A percentile compares a stretch with the other conserved stretches of the same genome.
Evolutionary conservation across 2,329 filamentous ascomycete species (phyloP).

Genomic region (Cytospora mali): DNA sequence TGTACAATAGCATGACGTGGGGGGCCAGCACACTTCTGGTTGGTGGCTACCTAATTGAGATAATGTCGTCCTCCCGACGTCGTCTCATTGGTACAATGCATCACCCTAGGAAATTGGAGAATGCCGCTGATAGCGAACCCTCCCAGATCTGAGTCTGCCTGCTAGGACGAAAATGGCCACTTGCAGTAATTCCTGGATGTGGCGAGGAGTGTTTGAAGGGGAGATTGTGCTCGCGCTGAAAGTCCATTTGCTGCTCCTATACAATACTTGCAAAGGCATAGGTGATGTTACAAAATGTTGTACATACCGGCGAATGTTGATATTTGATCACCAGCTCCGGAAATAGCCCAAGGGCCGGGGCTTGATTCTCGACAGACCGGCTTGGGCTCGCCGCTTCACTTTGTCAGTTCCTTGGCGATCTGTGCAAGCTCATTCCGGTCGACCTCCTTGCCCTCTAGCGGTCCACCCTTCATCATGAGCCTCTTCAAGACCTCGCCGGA

Average conservation of each 20-base stretch:
- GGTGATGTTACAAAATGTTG: constrained; percentile 17
- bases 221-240: constrained; percentile 1
- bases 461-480: constrained; percentile 52
- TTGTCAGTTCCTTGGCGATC: constrained; percentile 58
- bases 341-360: background rate
- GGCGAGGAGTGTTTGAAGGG: constrained; percentile 2
- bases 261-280: constrained; percentile 1
- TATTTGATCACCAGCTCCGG: background rate
- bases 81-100: background rate
- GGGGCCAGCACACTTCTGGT: background rate
- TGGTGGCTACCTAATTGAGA: too few relatives aligned
- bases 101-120: background rate
- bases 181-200: background rate
- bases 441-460: constrained; percentile 64
- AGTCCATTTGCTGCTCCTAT: background rate
- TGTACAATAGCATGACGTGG: constrained; percentile 3
- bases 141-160: background rate
- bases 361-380: too few relatives aligned
- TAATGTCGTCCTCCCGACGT: background rate
- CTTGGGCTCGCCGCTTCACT: background rate
- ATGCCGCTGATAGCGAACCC: background rate
- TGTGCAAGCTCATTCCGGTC: constrained; percentile 63
- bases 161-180: background rate
- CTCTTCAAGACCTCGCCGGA: constrained; percentile 67
- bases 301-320: constrained; percentile 15